Conservation (phyloP, 495 filamentous ascomycete genomes). For the Pyrenula aspistea region DNA sequence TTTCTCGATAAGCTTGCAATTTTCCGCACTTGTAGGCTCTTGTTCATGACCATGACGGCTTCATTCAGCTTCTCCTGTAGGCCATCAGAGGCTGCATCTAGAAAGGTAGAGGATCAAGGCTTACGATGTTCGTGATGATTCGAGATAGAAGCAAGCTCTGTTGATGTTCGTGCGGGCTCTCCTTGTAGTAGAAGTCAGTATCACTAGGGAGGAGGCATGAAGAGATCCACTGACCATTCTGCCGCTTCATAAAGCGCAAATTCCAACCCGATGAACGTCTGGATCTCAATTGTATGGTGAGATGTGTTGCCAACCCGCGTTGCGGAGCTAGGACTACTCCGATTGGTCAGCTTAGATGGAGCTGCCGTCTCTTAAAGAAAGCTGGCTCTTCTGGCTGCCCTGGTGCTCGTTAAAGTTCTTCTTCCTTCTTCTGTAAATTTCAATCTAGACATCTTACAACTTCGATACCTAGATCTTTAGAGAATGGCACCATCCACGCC, state of each 20-base stretch:
- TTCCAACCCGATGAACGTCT: too few relatives aligned
- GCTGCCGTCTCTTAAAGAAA: background rate
- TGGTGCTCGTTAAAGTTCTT: too few relatives aligned
- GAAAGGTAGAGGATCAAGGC: background rate
- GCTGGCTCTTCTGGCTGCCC: too few relatives aligned
- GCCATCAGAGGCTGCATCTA: background rate
- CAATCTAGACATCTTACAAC: too few relatives aligned
- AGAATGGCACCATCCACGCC: conserved; percentile 33
- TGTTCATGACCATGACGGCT: conserved; percentile 83
- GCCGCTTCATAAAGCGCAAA: too few relatives aligned
- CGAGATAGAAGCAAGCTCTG: conserved; percentile 85
- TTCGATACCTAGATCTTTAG: too few relatives aligned
- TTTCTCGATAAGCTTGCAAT: background rate
- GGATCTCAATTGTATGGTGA: too few relatives aligned
- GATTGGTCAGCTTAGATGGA: background rate
- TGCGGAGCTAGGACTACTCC: conserved; percentile 1
- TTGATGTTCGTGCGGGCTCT: conserved; percentile 95
- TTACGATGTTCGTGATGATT: conserved; percentile 94
- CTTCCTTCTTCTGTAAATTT: too few relatives aligned
- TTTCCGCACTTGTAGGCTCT: conserved; percentile 61
- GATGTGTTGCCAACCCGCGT: too few relatives aligned
- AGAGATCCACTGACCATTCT: too few relatives aligned
- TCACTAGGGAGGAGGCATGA: too few relatives aligned
- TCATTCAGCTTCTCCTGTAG: conserved; percentile 93
- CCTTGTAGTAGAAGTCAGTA: too few relatives aligned